Percentiles rank a stretch among this genome's conserved stretches.
Conservation (phyloP, 1,284 basidiomycete genomes). For the Pholiota adiposa region DNA sequence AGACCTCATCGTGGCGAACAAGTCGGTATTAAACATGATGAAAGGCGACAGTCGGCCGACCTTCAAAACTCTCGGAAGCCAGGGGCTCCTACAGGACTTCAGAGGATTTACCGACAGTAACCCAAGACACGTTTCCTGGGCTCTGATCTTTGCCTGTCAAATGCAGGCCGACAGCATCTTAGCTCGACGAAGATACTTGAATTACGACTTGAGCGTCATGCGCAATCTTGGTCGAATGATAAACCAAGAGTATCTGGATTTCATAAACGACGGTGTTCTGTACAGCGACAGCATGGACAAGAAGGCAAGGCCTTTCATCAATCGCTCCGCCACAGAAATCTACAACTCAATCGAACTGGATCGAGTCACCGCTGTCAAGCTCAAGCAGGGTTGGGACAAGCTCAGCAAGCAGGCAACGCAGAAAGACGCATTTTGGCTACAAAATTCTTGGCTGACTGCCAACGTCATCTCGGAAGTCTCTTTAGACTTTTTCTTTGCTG, state of each 20-base stretch:
- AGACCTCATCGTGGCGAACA: too few species aligned
- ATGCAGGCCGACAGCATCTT: neutral
- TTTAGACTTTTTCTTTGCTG: conserved; percentile 4
- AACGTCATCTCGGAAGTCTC: neutral
- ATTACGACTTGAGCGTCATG: neutral
- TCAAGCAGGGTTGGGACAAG: neutral
- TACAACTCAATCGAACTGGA: neutral
- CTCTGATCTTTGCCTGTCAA: conserved; percentile 4
- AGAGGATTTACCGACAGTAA: neutral
- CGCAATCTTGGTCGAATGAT: neutral
- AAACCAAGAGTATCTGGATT: neutral
- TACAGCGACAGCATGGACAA: too few species aligned
- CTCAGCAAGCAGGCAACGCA: neutral
- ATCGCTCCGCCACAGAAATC: neutral
- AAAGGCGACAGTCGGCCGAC: too few species aligned
- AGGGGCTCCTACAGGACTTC: neutral
- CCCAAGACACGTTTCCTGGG: neutral
- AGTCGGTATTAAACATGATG: too few species aligned
- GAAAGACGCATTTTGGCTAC: conserved; percentile 3
- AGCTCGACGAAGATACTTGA: neutral
- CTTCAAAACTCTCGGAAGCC: neutral
- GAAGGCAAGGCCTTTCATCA: neutral
- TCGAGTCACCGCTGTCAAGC: neutral
- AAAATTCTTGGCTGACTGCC: conserved; percentile 1
- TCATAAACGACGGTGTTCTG: neutral